Percentiles rank a stretch among this genome's conserved stretches.
Conservation (phyloP, 1,284 basidiomycete genomes). For the Heterobasidion parviporum region DNA sequence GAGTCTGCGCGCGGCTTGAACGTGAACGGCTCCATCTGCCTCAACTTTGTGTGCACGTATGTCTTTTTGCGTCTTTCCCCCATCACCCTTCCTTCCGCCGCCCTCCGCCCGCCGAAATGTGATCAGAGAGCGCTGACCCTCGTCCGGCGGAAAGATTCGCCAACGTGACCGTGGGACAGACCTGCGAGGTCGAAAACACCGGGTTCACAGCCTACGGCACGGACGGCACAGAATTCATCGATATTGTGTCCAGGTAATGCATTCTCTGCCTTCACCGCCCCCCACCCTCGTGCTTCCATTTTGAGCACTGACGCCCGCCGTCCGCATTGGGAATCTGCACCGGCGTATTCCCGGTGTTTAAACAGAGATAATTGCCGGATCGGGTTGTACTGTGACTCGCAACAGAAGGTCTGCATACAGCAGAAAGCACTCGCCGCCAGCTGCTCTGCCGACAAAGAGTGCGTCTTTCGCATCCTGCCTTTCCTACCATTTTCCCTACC, state of each 20-base stretch:
- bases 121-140: no score
- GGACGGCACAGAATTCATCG: conserved; percentile 47
- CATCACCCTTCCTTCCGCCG: neutral
- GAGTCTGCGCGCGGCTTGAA: conserved; percentile 54
- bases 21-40: conserved; percentile 74
- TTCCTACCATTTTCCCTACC: neutral
- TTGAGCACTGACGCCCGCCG: neutral
- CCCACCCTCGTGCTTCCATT: neutral
- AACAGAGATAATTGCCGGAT: conserved; percentile 56
- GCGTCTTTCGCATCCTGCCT: conserved; percentile 16
- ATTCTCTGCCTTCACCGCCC: neutral
- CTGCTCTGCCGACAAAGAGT: conserved; percentile 81
- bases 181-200: conserved; percentile 73
- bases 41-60: conserved; percentile 75
- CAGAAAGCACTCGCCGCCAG: conserved; percentile 45
- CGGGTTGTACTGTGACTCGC: conserved; percentile 70
- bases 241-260: conserved; percentile 71
- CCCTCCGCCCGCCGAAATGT: no score
- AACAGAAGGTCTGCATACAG: conserved; percentile 48
- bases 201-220: conserved; percentile 63
- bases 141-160: neutral
- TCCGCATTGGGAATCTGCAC: no score
- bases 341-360: neutral
- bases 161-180: conserved; percentile 55
- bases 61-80: conserved; percentile 20